Evolutionary conservation across 257 asterid genomes (phyloP).

Genomic region (Handroanthus guayacan): DNA sequence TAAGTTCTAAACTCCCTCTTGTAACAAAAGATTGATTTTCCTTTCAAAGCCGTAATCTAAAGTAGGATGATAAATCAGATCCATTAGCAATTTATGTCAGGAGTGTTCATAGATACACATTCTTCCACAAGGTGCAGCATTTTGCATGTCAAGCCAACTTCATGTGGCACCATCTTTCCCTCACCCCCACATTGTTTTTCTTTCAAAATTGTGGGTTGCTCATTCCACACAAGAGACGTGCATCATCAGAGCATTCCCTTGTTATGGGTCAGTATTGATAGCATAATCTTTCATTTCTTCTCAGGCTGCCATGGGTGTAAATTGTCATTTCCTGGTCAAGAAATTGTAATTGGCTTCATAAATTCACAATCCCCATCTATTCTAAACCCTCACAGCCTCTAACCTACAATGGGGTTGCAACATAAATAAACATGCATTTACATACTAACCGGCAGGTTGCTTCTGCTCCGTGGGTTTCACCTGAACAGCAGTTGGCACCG

Average conservation of each 20-base stretch:
- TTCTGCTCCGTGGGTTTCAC: neutral
- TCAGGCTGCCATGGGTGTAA: constrained; percentile 77
- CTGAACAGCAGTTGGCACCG: neutral
- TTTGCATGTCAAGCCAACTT: neutral
- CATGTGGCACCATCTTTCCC: neutral
- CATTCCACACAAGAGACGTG: too few relatives aligned
- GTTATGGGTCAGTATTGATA: neutral
- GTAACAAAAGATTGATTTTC: neutral
- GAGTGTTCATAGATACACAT: neutral
- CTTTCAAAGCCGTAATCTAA: too few relatives aligned
- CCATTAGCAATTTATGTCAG: neutral
- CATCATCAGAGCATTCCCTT: neutral
- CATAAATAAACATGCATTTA: neutral
- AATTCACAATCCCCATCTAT: constrained; percentile 28
- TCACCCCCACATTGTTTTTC: neutral
- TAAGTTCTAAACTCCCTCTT: neutral
- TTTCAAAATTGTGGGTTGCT: neutral
- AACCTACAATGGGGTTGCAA: neutral
- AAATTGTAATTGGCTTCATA: constrained; percentile 28
- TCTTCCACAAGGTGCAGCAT: neutral
- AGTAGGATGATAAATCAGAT: too few relatives aligned
- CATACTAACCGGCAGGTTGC: constrained; percentile 3
- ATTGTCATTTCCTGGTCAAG: constrained; percentile 67
- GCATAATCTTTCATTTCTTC: constrained; percentile 47
- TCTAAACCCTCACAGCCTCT: neutral